phyloP scores from a whole-genome alignment of 305 asterid genomes.

The Stenogyne calaminthoides region DNA sequence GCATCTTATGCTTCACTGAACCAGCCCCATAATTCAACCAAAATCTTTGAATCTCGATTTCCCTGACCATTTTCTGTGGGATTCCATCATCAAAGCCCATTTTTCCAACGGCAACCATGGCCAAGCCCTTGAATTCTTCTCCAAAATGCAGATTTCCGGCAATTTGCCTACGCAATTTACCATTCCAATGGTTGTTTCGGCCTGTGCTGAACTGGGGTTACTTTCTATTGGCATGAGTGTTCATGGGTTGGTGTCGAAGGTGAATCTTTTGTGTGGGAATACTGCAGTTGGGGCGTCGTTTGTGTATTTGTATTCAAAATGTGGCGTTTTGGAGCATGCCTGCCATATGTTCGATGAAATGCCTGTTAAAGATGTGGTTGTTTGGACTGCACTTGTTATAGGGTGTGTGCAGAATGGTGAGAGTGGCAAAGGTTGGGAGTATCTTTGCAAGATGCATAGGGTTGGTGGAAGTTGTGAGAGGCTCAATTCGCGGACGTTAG shows the following conservation, averaged over 20 bases:
- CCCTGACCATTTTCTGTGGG: conserved; percentile 71
- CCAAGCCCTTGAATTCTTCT: conserved; percentile 50
- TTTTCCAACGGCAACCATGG: conserved; percentile 53
- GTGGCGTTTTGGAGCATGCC: conserved; percentile 56
- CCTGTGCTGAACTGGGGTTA: conserved; percentile 68
- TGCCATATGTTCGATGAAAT: conserved; percentile 66
- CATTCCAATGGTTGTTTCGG: conserved; percentile 69
- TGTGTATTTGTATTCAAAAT: conserved; percentile 71
- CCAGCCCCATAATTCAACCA: conserved; percentile 45
- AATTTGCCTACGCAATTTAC: conserved; percentile 57
- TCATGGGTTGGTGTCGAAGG: conserved; percentile 63
- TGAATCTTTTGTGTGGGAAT: conserved; percentile 50
- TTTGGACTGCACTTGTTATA: conserved; percentile 80
- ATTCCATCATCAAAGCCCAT: conserved; percentile 72
- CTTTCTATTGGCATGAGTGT: conserved; percentile 41
- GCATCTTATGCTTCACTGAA: conserved; percentile 58
- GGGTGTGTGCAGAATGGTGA: conserved; percentile 74
- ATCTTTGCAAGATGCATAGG: conserved; percentile 64
- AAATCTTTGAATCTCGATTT: conserved; percentile 50
- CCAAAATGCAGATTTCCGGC: conserved; percentile 45
- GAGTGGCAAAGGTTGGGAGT: conserved; percentile 57
- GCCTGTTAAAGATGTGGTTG: conserved; percentile 59
- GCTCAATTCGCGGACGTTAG: conserved; percentile 69
- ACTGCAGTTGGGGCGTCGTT: conserved; percentile 74
- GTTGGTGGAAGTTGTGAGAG: conserved; percentile 47